Percentiles rank a stretch among this genome's conserved stretches.
Conservation (phyloP, 768 basidiomycete species). For the Sporobolomyces roseus region DNA sequence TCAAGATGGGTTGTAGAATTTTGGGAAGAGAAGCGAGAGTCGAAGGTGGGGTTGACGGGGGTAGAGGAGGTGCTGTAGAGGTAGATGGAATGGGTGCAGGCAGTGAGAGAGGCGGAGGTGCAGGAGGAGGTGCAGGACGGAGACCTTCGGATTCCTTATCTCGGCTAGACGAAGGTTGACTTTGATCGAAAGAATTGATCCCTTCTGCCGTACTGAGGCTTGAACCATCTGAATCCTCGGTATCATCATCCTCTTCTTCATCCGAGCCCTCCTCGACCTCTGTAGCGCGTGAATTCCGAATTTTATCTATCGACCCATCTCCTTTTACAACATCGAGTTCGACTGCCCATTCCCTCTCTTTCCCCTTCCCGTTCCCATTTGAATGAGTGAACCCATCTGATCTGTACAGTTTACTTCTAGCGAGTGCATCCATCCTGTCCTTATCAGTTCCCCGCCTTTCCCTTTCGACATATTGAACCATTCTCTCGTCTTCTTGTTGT, state of each 20-base stretch:
- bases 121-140: conserved; percentile 6
- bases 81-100: neutral
- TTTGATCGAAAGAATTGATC: neutral
- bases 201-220: conserved; percentile 1
- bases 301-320: neutral
- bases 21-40: no score
- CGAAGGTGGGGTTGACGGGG: neutral
- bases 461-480: no score
- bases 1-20: conserved; percentile 1
- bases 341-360: conserved; percentile 2
- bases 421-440: neutral
- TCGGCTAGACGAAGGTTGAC: neutral
- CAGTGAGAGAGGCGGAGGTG: conserved; percentile 1
- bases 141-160: conserved; percentile 3
- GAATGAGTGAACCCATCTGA: neutral
- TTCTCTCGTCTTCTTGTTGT: neutral
- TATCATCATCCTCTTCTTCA: neutral
- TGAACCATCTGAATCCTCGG: conserved; percentile 3
- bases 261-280: neutral
- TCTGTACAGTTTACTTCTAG: neutral
- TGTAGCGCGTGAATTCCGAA: neutral
- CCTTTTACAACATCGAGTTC: conserved; percentile 1
- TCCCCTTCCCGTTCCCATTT: conserved; percentile 12
- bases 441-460: conserved; percentile 8
- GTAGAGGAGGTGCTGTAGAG: neutral